phyloP scores from a whole-genome alignment of 108 stramenopile species.

The Pseudonitzschia delicatissima region DNA sequence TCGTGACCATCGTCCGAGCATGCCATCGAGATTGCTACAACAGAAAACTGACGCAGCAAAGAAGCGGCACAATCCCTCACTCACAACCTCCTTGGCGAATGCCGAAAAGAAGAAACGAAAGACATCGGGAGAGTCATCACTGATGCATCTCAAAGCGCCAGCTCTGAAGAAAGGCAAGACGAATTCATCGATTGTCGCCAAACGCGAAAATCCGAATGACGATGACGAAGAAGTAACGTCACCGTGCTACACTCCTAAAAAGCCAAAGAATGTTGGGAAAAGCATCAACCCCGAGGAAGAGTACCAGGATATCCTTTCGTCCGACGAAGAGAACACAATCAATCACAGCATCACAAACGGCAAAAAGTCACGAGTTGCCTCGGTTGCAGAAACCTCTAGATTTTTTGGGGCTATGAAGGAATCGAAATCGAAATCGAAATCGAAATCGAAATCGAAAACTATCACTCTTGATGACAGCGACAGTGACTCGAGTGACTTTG shows the following conservation, averaged over 20 bases:
- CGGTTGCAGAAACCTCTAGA: neutral
- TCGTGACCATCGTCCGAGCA: constrained; percentile 7
- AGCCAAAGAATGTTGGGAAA: neutral
- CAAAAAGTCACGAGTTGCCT: neutral
- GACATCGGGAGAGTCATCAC: neutral
- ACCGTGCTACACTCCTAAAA: neutral
- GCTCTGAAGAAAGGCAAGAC: neutral
- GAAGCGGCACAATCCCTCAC: neutral
- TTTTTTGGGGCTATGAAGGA: neutral
- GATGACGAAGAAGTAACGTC: constrained; percentile 8
- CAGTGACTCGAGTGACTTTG: constrained; percentile 24
- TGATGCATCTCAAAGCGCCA: neutral
- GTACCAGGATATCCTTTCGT: constrained; percentile 4
- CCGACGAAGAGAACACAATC: neutral
- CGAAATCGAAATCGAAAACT: neutral
- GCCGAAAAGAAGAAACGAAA: constrained; percentile 5
- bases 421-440: neutral
- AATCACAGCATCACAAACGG: neutral
- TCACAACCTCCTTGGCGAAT: neutral
- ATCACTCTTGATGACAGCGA: neutral
- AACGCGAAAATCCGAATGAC: neutral
- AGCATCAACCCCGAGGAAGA: neutral
- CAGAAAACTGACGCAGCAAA: constrained; percentile 5
- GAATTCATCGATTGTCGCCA: neutral
- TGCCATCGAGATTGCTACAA: constrained; percentile 6